These are phyloP conservation scores for Fraxinus sp. DNA, from an alignment of 305 asterid genomes.

Conservation along the genomic window DNA sequence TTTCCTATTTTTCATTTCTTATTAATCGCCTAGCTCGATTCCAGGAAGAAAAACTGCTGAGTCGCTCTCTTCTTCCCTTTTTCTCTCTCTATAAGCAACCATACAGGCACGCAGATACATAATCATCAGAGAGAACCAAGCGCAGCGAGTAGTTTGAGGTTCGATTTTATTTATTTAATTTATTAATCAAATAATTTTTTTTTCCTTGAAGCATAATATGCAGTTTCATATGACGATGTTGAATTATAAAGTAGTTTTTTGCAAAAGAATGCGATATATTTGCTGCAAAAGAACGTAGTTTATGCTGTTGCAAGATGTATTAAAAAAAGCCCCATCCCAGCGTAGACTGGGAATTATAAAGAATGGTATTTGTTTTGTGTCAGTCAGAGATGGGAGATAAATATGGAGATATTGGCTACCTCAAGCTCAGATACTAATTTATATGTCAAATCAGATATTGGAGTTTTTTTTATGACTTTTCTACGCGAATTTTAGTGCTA, in stretches of 20 bases:
- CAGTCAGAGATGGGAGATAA: neutral
- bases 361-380: neutral
- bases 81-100: neutral
- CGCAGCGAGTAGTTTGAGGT: neutral
- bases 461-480: neutral
- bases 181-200: neutral
- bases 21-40: neutral
- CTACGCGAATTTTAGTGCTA: neutral
- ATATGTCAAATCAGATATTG: neutral
- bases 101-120: neutral
- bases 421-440: neutral
- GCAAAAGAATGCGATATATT: neutral
- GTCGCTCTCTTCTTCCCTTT: neutral
- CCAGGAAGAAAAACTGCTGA: neutral
- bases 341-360: neutral
- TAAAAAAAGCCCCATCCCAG: neutral
- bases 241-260: neutral
- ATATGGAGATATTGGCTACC: neutral
- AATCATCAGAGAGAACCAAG: neutral
- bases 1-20: neutral
- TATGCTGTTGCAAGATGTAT: neutral
- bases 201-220: neutral
- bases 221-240: neutral
- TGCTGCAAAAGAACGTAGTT: neutral
- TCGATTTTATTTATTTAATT: neutral